Evolutionary conservation across 306 rosid species (phyloP).

Genomic region (Adenanthera pavonina): DNA sequence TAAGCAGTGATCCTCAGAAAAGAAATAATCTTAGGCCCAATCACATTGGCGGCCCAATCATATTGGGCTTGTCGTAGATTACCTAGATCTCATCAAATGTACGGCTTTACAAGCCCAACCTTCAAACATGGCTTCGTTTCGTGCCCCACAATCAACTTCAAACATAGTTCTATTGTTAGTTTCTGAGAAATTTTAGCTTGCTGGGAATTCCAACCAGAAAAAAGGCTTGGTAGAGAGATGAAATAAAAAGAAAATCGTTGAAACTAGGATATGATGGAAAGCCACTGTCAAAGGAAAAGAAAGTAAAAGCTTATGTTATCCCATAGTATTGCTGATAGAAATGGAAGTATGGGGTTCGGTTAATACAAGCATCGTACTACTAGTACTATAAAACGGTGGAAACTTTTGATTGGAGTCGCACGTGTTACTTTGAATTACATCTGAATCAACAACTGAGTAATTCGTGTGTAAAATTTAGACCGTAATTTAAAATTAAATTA

Average conservation of each 20-base stretch:
- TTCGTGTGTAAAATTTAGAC: too few species aligned
- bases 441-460: too few species aligned
- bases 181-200: neutral
- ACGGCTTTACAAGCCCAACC: neutral
- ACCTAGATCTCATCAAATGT: neutral
- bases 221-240: neutral
- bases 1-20: neutral
- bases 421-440: neutral
- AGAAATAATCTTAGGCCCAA: neutral
- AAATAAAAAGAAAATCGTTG: neutral
- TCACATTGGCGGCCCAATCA: neutral
- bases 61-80: neutral
- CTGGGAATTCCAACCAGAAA: neutral
- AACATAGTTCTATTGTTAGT: neutral
- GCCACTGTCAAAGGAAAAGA: neutral
- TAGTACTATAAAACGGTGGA: too few species aligned
- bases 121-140: neutral
- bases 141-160: neutral
- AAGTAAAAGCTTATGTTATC: neutral
- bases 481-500: too few species aligned
- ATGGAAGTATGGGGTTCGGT: neutral
- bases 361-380: too few species aligned
- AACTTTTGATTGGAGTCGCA: too few species aligned
- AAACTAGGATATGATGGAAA: neutral
- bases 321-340: neutral